phyloP scores from a whole-genome alignment of 257 asterid species.

The Rehmannia glutinosa region DNA sequence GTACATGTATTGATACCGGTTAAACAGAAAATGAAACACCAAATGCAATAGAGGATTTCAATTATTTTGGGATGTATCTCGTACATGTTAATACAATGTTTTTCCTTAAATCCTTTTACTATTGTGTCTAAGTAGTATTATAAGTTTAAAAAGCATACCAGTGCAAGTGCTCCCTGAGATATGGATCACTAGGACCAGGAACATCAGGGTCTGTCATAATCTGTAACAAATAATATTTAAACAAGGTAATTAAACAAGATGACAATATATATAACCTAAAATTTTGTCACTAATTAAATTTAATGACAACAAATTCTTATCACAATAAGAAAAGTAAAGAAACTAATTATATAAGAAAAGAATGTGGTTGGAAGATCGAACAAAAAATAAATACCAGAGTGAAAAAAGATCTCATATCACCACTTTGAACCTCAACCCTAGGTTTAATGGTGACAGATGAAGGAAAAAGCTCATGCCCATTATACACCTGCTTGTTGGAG shows the following conservation, averaged over 20 bases:
- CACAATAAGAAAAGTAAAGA: background rate
- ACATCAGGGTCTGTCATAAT: slow-evolving; percentile 74
- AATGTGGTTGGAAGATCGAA: no score
- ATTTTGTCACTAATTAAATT: no score
- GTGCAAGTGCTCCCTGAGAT: slow-evolving; percentile 65
- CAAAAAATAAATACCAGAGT: slow-evolving; percentile 47
- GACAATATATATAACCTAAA: no score
- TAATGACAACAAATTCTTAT: no score
- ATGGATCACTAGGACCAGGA: slow-evolving; percentile 79
- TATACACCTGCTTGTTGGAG: slow-evolving; percentile 61
- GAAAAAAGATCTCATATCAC: slow-evolving; percentile 77
- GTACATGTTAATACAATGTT: no score
- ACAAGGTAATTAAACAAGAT: background rate
- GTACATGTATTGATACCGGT: no score
- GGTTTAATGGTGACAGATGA: slow-evolving; percentile 57
- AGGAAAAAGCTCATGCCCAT: slow-evolving; percentile 80
- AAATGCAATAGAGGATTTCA: no score
- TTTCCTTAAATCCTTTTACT: no score
- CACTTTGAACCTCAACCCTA: slow-evolving; percentile 69
- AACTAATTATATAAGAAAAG: background rate
- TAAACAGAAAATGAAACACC: no score
- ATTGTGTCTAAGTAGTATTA: no score
- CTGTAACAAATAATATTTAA: slow-evolving; percentile 22
- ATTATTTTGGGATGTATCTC: no score
- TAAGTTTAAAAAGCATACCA: no score